Base-by-base conservation (phyloP, 176 grass and related monocot genomes). In the Phoenix roebelenii region DNA sequence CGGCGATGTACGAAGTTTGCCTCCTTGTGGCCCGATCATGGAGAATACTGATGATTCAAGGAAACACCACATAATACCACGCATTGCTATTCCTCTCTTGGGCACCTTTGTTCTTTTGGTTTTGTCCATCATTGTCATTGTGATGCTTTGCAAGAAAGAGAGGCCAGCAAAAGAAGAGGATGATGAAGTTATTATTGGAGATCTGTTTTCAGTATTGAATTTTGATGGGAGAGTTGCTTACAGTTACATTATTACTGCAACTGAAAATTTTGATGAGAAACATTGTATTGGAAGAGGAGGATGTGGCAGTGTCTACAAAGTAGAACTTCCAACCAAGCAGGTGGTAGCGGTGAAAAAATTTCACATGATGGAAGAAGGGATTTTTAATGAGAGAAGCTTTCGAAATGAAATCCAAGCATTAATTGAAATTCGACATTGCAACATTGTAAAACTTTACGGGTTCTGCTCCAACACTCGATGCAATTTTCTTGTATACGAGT, bases 401-500 rank as follows among this genome's bases (percentile, higher is more conserved):
- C 3, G 54, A 20, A 77, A 69, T 24, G 65, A 77, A 14, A 69
- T 77, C 22, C 12, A 3, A 5, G 28, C 25, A 6, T 18, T 77
- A 17, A 61, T 64, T 6, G 55, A 63, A 24, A 69, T 77, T 48
- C 53, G 56, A 23, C 74, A 77, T 67, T 35, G 44, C 9, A 77
- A 67, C 39, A 54, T 76, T 4, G 54, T 67, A 1, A 76, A 76
- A 25, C 16, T 76, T 20, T 76, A 58, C 25, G 74, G 74, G 9
- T 77, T 54, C 49, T 69, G 56, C 64, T 77, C 65, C 9, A 44
- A 22, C 15, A 3, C 24, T 4, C 54, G 35, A 28, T 32, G 54
- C 35, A 62, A 25, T 15, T 77, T 77, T 69, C 65, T 77, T 16
- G 74, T 77, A 3, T 77, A 62, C 5, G 55, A 77, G 49, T 77